Conservation (phyloP, 768 basidiomycete species). For the Mycena galericulata region DNA sequence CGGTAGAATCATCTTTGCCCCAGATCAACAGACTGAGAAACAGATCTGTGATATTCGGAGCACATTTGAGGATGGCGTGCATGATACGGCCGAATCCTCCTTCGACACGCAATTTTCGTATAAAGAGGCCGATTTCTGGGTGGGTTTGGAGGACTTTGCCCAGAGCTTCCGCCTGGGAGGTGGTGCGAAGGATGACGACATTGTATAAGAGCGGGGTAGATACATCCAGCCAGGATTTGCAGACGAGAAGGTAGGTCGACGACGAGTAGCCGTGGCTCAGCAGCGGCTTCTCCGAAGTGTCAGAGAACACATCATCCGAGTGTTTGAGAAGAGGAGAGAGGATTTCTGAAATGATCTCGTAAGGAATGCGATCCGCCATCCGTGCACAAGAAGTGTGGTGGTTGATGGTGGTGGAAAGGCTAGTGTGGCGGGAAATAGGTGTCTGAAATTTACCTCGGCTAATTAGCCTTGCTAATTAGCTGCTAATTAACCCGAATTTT, state of each 20-base stretch:
- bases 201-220: slow-evolving; percentile 21
- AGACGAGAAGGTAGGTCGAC: slow-evolving; percentile 19
- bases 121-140: slow-evolving; percentile 5
- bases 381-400: too few species aligned
- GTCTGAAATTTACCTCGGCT: too few species aligned
- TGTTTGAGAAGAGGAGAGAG: slow-evolving; percentile 13
- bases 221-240: slow-evolving; percentile 26
- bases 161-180: slow-evolving; percentile 7
- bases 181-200: slow-evolving; percentile 21
- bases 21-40: neutral
- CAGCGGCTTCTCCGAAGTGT: neutral
- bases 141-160: neutral
- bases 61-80: neutral
- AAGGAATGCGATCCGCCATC: neutral
- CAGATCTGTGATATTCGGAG: neutral
- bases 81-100: neutral
- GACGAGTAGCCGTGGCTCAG: slow-evolving; percentile 1
- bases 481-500: neutral
- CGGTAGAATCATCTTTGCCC: neutral
- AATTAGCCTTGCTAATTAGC: too few species aligned
- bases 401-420: neutral
- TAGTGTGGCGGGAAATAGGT: too few species aligned
- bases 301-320: slow-evolving; percentile 20
- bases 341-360: slow-evolving; percentile 26
- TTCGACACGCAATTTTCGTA: neutral